These are phyloP conservation scores for Sporobolus alterniflorus DNA, from an alignment of 202 grass and related monocot genomes.

Conservation along the genomic window DNA sequence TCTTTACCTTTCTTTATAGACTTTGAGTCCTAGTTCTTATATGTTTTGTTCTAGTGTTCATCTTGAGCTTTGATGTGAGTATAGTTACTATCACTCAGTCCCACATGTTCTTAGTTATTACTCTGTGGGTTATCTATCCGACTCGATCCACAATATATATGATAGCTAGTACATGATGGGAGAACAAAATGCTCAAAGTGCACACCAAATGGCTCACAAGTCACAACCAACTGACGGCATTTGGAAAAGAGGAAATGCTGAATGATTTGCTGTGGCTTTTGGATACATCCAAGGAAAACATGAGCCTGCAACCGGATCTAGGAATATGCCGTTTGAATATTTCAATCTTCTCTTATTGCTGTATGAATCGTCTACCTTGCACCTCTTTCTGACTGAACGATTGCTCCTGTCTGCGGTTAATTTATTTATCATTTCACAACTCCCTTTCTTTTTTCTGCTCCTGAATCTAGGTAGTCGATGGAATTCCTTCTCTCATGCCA, in stretches of 20 bases:
- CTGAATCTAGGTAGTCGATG: slow-evolving; percentile 63
- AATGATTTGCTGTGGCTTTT: not conserved
- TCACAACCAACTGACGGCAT: not conserved
- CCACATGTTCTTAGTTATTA: no score
- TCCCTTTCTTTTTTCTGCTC: not conserved
- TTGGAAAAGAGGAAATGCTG: not conserved
- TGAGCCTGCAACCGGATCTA: not conserved
- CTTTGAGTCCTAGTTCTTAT: no score
- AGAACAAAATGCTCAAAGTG: slow-evolving; percentile 1
- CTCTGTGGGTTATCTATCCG: no score
- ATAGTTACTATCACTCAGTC: no score
- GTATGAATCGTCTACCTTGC: not conserved
- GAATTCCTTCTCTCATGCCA: slow-evolving; percentile 71
- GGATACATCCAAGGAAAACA: not conserved
- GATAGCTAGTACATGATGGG: not conserved
- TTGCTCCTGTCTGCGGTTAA: not conserved
- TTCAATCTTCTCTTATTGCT: not conserved
- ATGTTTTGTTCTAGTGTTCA: no score
- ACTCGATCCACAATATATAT: not conserved
- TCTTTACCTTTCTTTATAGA: no score
- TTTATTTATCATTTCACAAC: slow-evolving; percentile 1
- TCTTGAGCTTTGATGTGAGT: no score
- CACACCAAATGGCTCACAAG: not conserved
- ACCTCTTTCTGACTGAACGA: not conserved
- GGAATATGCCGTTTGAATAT: not conserved